Base-by-base conservation (phyloP, 2,329 filamentous ascomycete genomes). In the Fusarium annulatum region DNA sequence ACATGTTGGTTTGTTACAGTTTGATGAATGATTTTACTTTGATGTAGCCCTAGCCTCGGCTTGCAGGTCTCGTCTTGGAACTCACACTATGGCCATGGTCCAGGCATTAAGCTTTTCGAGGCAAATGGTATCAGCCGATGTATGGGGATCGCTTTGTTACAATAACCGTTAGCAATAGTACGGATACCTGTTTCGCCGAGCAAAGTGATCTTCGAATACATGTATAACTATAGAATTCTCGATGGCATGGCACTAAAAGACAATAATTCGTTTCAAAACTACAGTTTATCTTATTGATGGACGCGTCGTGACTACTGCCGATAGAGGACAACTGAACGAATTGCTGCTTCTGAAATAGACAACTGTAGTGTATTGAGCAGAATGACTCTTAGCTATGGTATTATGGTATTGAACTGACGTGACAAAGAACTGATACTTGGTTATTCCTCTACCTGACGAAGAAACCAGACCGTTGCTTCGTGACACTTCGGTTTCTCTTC, bases 401-500 rank as follows among this genome's bases (percentile, higher is more conserved):
- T 48, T 59, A 48, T 64, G 67, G 41, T 69, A 59, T 67, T 46
- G 51, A 69, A 43, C 45, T 63, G 38, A 36, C 19, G 64, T 70
- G 63, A 58, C 45, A 69, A 49, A 61, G 58, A 48, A 46, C 34
- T 55, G 48, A 42, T 23, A 43, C 21, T 36, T 34, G 10, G 53
- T 21, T 30, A 39, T 30, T 41, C n/a, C 16, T 23, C 65, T 70
- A 71, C 56, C 69, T 79, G 64, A 74, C 76, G 58, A 89, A 82
- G 74, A 89, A 89, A 0, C 86, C 86, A 38, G 77, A 72, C 14
- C 76, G 73, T 10, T 77, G 55, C 64, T 82, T 82, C 51, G 81
- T 81, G 21, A 82, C 80, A 10, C 78, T 73, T 58, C 87, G 82
- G 42, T 83, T 82, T 72, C 89, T 84, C 74, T 77, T 81, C 66